Conservation (phyloP, 2,329 filamentous ascomycete species). For the Colletotrichum noveboracense region DNA sequence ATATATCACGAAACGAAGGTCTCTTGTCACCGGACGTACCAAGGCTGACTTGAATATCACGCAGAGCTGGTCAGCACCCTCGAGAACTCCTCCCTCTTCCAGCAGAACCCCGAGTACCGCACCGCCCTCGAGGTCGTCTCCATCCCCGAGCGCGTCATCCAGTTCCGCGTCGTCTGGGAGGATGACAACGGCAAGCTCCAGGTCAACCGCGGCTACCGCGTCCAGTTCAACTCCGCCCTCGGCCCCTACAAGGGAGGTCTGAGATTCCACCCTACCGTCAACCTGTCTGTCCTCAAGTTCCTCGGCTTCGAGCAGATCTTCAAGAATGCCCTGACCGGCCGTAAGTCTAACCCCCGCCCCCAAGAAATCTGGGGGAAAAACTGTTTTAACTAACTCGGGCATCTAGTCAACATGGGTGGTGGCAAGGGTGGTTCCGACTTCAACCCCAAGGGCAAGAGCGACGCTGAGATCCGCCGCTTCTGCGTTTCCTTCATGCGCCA, state of each 20-base stretch:
- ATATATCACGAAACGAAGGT: background rate
- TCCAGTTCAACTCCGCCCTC: slow-evolving; percentile 98
- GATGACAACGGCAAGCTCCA: slow-evolving; percentile 88
- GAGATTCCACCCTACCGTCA: slow-evolving; percentile 90
- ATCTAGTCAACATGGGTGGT: slow-evolving; percentile 85
- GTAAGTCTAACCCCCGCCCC: slow-evolving; percentile 56
- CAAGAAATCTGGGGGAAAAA: background rate
- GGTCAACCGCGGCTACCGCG: slow-evolving; percentile 96
- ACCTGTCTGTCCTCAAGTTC: slow-evolving; percentile 81
- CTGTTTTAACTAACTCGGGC: slow-evolving; percentile 20
- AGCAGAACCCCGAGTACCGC: slow-evolving; percentile 93
- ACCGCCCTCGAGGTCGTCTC: slow-evolving; percentile 87
- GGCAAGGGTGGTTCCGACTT: slow-evolving; percentile 98
- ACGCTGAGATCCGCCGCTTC: slow-evolving; percentile 97
- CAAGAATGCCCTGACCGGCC: slow-evolving; percentile 97
- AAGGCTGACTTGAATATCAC: slow-evolving; percentile 27
- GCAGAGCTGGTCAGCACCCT: slow-evolving; percentile 92
- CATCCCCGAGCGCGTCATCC: slow-evolving; percentile 92
- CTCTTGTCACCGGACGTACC: background rate
- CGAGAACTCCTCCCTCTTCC: slow-evolving; percentile 90
- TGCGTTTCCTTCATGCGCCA: slow-evolving; percentile 96
- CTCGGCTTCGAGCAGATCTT: slow-evolving; percentile 99
- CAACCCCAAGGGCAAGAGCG: slow-evolving; percentile 97
- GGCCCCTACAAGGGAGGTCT: slow-evolving; percentile 98
- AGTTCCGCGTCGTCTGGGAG: slow-evolving; percentile 98